A percentile compares a stretch with the other conserved stretches of the same genome.
These are phyloP conservation scores for Omphalotus olearius DNA, from an alignment of 1,284 basidiomycete genomes.

Conservation along the genomic window DNA sequence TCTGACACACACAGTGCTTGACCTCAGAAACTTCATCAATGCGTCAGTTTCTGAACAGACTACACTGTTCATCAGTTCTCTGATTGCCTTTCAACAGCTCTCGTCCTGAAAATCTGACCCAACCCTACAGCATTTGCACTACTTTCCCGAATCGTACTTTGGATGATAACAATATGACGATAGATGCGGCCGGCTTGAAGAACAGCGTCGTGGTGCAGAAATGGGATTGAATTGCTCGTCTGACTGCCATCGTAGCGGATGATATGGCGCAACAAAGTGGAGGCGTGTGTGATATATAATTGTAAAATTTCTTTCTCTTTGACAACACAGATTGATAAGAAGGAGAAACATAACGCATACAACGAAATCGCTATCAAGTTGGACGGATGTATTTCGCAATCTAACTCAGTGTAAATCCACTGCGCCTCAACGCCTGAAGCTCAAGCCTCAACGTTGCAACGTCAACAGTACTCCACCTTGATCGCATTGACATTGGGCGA, in stretches of 20 bases:
- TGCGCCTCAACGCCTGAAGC: too few relatives aligned
- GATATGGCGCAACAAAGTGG: neutral
- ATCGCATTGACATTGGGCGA: too few relatives aligned
- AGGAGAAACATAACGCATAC: too few relatives aligned
- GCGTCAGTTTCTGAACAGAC: conserved; percentile 61
- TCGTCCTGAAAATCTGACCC: conserved; percentile 61
- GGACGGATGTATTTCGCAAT: too few relatives aligned
- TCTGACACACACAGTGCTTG: conserved; percentile 84
- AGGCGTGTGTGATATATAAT: too few relatives aligned
- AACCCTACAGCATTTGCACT: conserved; percentile 75
- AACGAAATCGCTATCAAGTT: too few relatives aligned
- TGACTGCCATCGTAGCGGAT: neutral
- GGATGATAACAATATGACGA: conserved; percentile 63
- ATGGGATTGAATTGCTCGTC: conserved; percentile 43
- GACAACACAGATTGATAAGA: too few relatives aligned
- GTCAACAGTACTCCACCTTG: too few relatives aligned
- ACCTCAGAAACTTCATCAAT: conserved; percentile 86
- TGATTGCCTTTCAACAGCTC: conserved; percentile 43
- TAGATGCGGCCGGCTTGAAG: conserved; percentile 70
- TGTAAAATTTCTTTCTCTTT: too few relatives aligned
- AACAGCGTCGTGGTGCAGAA: conserved; percentile 88
- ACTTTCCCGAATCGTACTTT: conserved; percentile 84
- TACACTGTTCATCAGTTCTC: conserved; percentile 1
- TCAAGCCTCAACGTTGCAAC: too few relatives aligned
- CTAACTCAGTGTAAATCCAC: too few relatives aligned